Evolutionary conservation across 768 basidiomycete genomes (phyloP), one percentile per base, ranked within the genome.

Genomic region (Rhodosporidiobolus odoratus): DNA sequence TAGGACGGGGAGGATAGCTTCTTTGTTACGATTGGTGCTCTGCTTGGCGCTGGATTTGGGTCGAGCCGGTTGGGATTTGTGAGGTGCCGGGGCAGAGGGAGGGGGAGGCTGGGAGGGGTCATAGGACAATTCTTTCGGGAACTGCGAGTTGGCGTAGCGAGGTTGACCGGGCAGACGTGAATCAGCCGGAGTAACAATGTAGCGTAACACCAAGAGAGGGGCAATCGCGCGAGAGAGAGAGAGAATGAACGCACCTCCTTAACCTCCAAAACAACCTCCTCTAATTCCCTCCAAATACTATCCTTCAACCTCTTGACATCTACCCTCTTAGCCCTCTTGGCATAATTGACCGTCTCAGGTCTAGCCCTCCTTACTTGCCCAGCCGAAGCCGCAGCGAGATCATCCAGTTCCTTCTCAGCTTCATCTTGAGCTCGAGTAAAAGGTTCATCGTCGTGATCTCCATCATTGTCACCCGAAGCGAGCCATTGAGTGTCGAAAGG

Each of bases 251-350:
- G 47, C 66, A 68, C 69, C 61, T 69, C 23, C 52, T 72, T 66
- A 43, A 72, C 74, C 15, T 61, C 54, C 15, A 75, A 59, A 16
- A 71, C 68, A 7, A 75, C 67, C 35, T 63, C 91, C 75, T 91
- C 88, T 53, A 98, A 79, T 3, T 90, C 90, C 78, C 85, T 90
- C 96, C 96, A 98, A 58, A 99, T 98, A 75, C 93, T 95, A 70
- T 98, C 95, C 82, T 99, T 99, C 72, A 99, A 82, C 81, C 89
- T 92, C 77, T 92, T 86, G 45, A 99, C 95, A 77, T 98, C 96
- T 27, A 99, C 95, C 50, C 95, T 83, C 82, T 97, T 99, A 4
- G 95, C 96, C 45, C 89, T 86, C 81, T 93, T 94, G 3, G 94
- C 89, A 77, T 96, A 98, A 73, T 92, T 91, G 74, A 99, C 92